phyloP scores from a whole-genome alignment of 108 stramenopile species.

The Asterionellopsis glacialis region DNA sequence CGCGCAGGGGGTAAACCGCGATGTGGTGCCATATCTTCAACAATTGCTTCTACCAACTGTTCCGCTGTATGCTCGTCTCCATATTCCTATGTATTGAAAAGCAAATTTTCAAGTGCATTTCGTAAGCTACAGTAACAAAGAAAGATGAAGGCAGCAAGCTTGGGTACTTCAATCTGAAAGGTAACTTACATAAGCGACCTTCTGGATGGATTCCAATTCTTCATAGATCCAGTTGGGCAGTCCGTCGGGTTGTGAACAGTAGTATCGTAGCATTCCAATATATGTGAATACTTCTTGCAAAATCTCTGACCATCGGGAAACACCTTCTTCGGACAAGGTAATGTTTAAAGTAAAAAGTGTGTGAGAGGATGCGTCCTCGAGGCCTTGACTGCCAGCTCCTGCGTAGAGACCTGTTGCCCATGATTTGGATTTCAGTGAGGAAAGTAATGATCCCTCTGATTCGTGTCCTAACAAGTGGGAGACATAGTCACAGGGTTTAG shows the following conservation, averaged over 20 bases:
- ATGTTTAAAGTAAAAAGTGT: conserved; percentile 66
- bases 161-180: no score
- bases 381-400: conserved; percentile 72
- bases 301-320: conserved; percentile 62
- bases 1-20: conserved; percentile 55
- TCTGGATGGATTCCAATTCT: conserved; percentile 69
- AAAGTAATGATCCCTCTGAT: conserved; percentile 67
- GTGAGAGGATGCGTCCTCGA: conserved; percentile 64
- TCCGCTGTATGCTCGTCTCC: conserved; percentile 70
- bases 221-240: conserved; percentile 73
- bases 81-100: conserved; percentile 16
- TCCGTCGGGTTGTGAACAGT: conserved; percentile 38
- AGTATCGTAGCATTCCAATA: conserved; percentile 69
- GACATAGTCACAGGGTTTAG: conserved; percentile 73
- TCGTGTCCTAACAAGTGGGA: conserved; percentile 86
- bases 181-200: conserved; percentile 40
- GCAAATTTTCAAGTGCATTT: no score
- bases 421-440: conserved; percentile 48
- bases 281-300: conserved; percentile 59
- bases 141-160: no score
- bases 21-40: conserved; percentile 72
- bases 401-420: conserved; percentile 71
- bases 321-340: conserved; percentile 60
- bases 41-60: conserved; percentile 68
- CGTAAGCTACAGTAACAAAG: no score